A percentile compares a stretch with the other conserved stretches of the same genome.
Conservation (phyloP, 2,329 filamentous ascomycete genomes). For the Hymenoscyphus occultus region DNA sequence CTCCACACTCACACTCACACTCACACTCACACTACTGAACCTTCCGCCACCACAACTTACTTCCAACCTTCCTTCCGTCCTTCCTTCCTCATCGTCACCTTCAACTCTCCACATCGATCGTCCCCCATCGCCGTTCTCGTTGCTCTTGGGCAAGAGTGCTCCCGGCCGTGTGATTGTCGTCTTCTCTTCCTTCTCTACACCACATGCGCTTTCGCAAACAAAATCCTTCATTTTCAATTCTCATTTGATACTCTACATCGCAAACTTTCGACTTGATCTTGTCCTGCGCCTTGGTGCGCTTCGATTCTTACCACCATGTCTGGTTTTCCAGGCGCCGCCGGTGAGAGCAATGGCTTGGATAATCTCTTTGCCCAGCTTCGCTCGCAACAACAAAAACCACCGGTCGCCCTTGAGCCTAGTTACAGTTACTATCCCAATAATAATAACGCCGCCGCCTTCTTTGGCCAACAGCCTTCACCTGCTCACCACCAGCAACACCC, state of each 20-base stretch:
- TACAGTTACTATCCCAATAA: constrained; percentile 32
- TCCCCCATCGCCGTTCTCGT: constrained; percentile 12
- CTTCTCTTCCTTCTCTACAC: constrained; percentile 12
- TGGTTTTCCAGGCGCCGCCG: constrained; percentile 34
- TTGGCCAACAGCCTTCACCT: constrained; percentile 30
- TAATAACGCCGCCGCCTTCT: constrained; percentile 28
- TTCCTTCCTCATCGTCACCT: constrained; percentile 7
- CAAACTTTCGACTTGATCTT: constrained; percentile 11
- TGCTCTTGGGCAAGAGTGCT: constrained; percentile 17
- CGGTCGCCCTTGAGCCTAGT: constrained; percentile 31
- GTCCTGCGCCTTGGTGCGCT: constrained; percentile 34
- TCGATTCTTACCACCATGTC: constrained; percentile 35
- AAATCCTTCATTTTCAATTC: constrained; percentile 4
- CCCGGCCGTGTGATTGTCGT: constrained; percentile 11
- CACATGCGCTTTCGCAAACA: constrained; percentile 12
- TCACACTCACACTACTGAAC: neutral
- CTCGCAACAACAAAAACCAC: constrained; percentile 30
- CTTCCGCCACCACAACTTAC: constrained; percentile 1
- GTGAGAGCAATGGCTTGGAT: constrained; percentile 34
- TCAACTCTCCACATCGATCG: constrained; percentile 5
- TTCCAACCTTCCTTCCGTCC: constrained; percentile 8
- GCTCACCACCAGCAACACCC: constrained; percentile 28
- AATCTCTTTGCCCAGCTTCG: constrained; percentile 37
- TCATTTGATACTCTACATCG: constrained; percentile 30
- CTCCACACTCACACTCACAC: neutral